Conservation (phyloP, 148 eudicot species). For the Chenopodium album region DNA sequence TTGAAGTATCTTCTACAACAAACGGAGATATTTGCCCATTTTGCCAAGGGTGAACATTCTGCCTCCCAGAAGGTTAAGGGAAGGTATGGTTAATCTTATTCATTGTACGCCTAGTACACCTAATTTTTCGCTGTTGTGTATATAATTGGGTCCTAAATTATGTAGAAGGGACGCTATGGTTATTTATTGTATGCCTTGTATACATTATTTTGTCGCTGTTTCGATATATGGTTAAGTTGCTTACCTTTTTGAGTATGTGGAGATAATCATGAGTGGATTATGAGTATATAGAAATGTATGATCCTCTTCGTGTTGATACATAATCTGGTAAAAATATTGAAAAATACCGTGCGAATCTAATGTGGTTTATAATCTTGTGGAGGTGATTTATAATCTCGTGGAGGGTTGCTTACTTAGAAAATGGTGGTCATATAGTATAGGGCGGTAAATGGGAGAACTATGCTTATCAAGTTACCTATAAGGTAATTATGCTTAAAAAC, state of each 20-base stretch:
- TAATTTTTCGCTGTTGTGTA: neutral
- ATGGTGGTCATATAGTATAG: neutral
- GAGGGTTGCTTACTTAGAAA: neutral
- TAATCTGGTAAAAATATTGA: neutral
- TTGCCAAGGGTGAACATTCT: slow-evolving; percentile 86
- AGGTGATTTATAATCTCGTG: neutral
- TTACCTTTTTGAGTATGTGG: neutral
- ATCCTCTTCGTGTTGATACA: neutral
- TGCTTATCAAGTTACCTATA: neutral
- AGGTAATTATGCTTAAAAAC: too few species aligned
- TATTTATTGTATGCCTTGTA: too few species aligned
- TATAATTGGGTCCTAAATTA: neutral
- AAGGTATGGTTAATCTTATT: slow-evolving; percentile 40
- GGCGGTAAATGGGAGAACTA: neutral
- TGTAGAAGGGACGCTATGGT: neutral
- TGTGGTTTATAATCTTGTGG: too few species aligned
- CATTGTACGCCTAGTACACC: neutral
- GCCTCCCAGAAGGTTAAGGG: slow-evolving; percentile 62
- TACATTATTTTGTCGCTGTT: too few species aligned
- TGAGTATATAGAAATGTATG: neutral
- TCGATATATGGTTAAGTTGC: neutral
- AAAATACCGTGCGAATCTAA: neutral
- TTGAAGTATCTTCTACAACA: slow-evolving; percentile 91
- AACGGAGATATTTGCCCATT: slow-evolving; percentile 95
- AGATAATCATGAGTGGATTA: neutral